A percentile compares a stretch with the other conserved stretches of the same genome.
phyloP scores from a whole-genome alignment of 768 basidiomycete species.

The Russula vinacea region DNA sequence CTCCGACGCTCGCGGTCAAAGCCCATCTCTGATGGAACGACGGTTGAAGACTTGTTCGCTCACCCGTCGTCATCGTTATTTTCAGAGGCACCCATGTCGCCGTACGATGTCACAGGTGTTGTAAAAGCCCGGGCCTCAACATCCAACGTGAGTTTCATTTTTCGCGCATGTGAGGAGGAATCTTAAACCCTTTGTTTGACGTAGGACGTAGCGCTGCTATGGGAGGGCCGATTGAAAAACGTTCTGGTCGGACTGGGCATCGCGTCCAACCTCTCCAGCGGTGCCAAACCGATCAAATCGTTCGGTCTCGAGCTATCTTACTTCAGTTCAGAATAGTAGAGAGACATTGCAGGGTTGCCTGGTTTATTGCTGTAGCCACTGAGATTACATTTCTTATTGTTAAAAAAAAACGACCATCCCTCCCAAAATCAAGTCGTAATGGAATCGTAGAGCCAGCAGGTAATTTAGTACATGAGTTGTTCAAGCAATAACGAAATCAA shows the following conservation, averaged over 20 bases:
- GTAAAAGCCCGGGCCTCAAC: conserved; percentile 89
- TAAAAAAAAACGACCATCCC: neutral
- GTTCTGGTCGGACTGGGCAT: conserved; percentile 88
- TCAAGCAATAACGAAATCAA: conserved; percentile 3
- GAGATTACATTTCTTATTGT: conserved; percentile 9
- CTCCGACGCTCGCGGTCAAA: conserved; percentile 55
- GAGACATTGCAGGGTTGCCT: neutral
- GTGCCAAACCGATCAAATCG: conserved; percentile 82
- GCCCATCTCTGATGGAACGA: conserved; percentile 30
- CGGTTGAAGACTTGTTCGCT: conserved; percentile 32
- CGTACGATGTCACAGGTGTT: conserved; percentile 64
- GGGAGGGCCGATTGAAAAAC: conserved; percentile 90
- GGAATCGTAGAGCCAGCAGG: neutral
- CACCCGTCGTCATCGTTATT: conserved; percentile 24
- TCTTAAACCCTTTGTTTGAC: conserved; percentile 13
- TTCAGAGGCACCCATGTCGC: conserved; percentile 29
- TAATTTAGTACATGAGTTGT: neutral
- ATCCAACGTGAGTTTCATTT: conserved; percentile 63
- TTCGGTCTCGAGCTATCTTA: conserved; percentile 93
- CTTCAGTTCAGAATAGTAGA: conserved; percentile 63
- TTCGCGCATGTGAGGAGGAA: neutral
- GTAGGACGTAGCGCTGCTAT: conserved; percentile 85
- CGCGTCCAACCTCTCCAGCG: conserved; percentile 82
- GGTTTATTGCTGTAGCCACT: conserved; percentile 4
- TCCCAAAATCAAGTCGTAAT: neutral